Conservation (phyloP, 2,329 filamentous ascomycete genomes). For the Ampelomyces quisqualis region DNA sequence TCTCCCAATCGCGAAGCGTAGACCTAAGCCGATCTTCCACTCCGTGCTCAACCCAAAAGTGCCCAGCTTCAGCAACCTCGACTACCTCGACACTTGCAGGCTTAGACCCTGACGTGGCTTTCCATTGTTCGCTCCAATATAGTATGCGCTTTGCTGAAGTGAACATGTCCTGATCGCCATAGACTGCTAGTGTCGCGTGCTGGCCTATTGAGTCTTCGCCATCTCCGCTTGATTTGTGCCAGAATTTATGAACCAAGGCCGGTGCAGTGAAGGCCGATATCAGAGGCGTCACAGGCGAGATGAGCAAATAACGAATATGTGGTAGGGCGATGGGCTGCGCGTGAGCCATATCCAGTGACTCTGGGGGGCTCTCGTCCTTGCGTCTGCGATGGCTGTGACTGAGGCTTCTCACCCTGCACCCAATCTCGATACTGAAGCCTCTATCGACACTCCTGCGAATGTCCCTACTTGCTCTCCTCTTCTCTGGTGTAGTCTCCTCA, state of each 20-base stretch:
- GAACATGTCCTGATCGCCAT: conserved; percentile 74
- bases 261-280: conserved; percentile 42
- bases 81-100: conserved; percentile 50
- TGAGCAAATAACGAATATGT: conserved; percentile 45
- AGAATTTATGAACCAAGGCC: conserved; percentile 31
- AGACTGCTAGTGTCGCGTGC: conserved; percentile 64
- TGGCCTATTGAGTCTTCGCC: conserved; percentile 23
- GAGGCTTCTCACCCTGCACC: conserved; percentile 28
- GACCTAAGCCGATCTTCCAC: conserved; percentile 44
- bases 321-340: conserved; percentile 15
- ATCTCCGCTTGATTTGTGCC: conserved; percentile 20
- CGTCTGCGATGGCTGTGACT: conserved; percentile 33
- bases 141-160: conserved; percentile 65
- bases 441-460: conserved; percentile 35
- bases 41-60: conserved; percentile 52
- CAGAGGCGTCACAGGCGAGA: conserved; percentile 52
- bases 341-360: conserved; percentile 9
- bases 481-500: conserved; percentile 48
- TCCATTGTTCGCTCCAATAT: conserved; percentile 63
- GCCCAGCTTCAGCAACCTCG: conserved; percentile 53
- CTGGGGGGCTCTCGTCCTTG: conserved; percentile 8
- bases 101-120: conserved; percentile 22
- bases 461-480: conserved; percentile 47
- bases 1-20: conserved; percentile 47
- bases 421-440: conserved; percentile 40